A percentile compares a stretch with the other conserved stretches of the same genome.
Evolutionary conservation across 805 yeast genomes (phyloP).

Genomic region (Lachancea fermentati): DNA sequence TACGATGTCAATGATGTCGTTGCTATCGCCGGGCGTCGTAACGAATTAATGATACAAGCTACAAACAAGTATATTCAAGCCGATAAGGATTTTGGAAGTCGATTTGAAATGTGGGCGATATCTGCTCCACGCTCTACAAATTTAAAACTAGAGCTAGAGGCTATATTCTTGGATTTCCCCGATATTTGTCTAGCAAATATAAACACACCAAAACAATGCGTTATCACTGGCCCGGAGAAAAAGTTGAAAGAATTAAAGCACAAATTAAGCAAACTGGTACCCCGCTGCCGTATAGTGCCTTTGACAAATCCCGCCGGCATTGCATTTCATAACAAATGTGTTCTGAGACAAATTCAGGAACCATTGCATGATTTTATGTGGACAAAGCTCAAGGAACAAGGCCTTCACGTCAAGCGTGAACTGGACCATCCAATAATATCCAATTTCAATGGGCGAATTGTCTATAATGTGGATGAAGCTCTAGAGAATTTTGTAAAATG

Average conservation of each 20-base stretch:
- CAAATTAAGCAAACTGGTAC: conserved; percentile 11
- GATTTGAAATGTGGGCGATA: conserved; percentile 30
- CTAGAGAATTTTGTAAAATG: conserved; percentile 31
- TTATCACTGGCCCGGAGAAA: conserved; percentile 28
- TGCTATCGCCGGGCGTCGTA: conserved; percentile 30
- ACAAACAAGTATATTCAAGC: conserved; percentile 26
- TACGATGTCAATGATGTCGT: conserved; percentile 26
- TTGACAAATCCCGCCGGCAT: conserved; percentile 29
- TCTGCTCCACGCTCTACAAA: conserved; percentile 26
- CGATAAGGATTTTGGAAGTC: conserved; percentile 19
- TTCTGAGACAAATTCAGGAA: conserved; percentile 28
- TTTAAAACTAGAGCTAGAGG: conserved; percentile 22
- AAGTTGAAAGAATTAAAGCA: conserved; percentile 22
- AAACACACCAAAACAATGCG: conserved; percentile 30
- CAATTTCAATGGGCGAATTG: conserved; percentile 28
- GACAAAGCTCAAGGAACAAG: conserved; percentile 26
- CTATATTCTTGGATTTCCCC: conserved; percentile 11
- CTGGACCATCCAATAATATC: conserved; percentile 28
- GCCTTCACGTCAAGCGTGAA: conserved; percentile 16
- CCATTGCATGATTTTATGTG: conserved; percentile 32
- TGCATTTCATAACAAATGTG: conserved; percentile 32
- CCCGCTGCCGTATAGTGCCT: conserved; percentile 24
- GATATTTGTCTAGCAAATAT: conserved; percentile 28
- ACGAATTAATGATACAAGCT: conserved; percentile 30
- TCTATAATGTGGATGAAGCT: conserved; percentile 25